These are phyloP conservation scores for Gyromitra esculenta DNA, from an alignment of 2,329 filamentous ascomycete genomes.

Conservation along the genomic window DNA sequence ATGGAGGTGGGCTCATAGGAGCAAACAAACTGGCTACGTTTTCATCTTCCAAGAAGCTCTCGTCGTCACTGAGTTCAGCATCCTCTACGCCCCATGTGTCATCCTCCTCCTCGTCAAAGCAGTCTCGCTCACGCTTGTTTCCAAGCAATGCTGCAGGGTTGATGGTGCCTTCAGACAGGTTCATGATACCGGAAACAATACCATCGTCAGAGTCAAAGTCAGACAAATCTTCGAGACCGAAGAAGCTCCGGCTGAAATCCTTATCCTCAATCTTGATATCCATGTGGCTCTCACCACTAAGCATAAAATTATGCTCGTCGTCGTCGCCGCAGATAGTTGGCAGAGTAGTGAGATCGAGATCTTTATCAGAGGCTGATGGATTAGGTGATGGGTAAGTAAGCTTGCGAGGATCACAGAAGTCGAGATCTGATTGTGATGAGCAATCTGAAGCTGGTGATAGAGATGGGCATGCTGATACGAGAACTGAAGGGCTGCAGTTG, in stretches of 20 bases:
- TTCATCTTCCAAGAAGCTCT: conserved; percentile 51
- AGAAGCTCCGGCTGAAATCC: conserved; percentile 50
- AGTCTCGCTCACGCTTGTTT: conserved; percentile 47
- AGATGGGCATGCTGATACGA: conserved; percentile 57
- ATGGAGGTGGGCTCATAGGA: conserved; percentile 53
- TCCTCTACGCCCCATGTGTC: conserved; percentile 44
- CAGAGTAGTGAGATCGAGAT: conserved; percentile 55
- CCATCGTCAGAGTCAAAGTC: conserved; percentile 50
- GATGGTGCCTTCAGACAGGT: conserved; percentile 50
- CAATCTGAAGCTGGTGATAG: conserved; percentile 57
- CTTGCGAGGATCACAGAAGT: conserved; percentile 57
- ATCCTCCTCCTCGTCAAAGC: conserved; percentile 52
- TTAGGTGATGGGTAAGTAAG: conserved; percentile 57
- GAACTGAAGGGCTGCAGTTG: conserved; percentile 56
- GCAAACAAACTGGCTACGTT: conserved; percentile 35
- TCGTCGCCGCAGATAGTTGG: conserved; percentile 56
- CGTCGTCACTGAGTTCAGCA: conserved; percentile 53
- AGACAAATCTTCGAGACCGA: conserved; percentile 49
- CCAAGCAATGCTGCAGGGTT: conserved; percentile 54
- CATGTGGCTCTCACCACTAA: conserved; percentile 43
- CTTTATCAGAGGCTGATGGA: conserved; percentile 55
- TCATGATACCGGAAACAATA: conserved; percentile 49
- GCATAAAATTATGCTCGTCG: conserved; percentile 56
- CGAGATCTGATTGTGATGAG: conserved; percentile 55
- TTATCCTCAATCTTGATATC: conserved; percentile 52